Evolutionary conservation across 2,329 filamentous ascomycete species (phyloP).

Genomic region (Fusarium sarcochroum): DNA sequence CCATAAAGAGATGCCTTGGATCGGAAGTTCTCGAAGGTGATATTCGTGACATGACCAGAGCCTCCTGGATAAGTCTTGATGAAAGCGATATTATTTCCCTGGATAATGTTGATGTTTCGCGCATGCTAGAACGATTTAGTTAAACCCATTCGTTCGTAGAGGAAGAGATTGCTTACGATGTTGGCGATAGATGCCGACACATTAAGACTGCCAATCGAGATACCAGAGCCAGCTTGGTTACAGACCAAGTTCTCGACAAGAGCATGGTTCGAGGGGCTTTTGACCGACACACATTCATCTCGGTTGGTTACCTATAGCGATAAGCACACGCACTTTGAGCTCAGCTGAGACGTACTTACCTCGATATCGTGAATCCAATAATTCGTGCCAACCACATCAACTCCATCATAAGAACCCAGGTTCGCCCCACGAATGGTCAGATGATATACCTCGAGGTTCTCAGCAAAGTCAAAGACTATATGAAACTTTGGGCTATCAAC

Average conservation of each 20-base stretch:
- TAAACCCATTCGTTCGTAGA: fast-evolving
- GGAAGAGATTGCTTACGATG: not conserved
- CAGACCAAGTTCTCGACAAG: not conserved
- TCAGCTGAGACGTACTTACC: fast-evolving
- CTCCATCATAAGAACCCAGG: not conserved
- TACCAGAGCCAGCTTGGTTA: slow-evolving; percentile 1
- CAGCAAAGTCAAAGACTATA: slow-evolving; percentile 4
- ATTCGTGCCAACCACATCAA: slow-evolving; percentile 6
- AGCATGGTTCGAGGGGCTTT: not conserved
- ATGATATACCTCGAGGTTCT: slow-evolving; percentile 4
- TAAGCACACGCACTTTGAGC: not conserved
- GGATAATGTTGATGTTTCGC: not conserved
- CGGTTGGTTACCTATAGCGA: not conserved
- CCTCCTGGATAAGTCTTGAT: slow-evolving; percentile 10
- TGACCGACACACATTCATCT: not conserved
- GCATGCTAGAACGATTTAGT: not conserved
- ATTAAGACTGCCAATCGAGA: slow-evolving; percentile 1
- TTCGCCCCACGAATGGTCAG: not conserved
- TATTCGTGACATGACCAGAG: not conserved
- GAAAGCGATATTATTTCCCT: slow-evolving; percentile 2
- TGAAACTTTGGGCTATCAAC: slow-evolving; percentile 7
- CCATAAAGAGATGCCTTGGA: not conserved
- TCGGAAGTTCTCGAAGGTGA: not conserved
- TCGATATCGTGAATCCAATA: slow-evolving; percentile 7
- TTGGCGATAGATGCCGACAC: not conserved